These are phyloP conservation scores for Microcyclospora tardicrescens DNA, from an alignment of 2,329 filamentous ascomycete genomes.

Conservation along the genomic window DNA sequence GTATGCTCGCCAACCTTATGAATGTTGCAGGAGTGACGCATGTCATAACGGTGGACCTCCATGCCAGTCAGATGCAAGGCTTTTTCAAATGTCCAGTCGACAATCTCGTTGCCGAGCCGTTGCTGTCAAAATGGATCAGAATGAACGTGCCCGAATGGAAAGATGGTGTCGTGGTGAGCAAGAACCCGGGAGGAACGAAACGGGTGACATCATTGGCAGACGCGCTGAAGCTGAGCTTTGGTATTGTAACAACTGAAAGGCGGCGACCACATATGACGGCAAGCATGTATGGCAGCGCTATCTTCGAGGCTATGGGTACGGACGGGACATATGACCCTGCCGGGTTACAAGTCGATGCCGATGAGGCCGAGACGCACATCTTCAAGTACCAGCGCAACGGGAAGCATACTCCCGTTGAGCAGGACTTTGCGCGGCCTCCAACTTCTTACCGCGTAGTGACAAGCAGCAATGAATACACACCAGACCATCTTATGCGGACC, in stretches of 20 bases:
- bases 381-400: neutral
- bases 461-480: conserved; percentile 6
- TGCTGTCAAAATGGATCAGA: conserved; percentile 91
- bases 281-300: conserved; percentile 66
- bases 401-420: conserved; percentile 10
- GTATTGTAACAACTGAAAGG: conserved; percentile 80
- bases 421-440: conserved; percentile 13
- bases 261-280: conserved; percentile 35
- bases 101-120: conserved; percentile 88
- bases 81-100: conserved; percentile 98
- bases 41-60: conserved; percentile 92
- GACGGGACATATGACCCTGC: conserved; percentile 28
- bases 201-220: conserved; percentile 92
- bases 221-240: conserved; percentile 92
- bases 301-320: conserved; percentile 41
- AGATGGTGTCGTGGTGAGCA: conserved; percentile 90
- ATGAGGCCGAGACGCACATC: conserved; percentile 7
- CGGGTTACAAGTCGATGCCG: conserved; percentile 10
- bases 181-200: conserved; percentile 95
- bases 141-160: conserved; percentile 78
- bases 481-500: neutral
- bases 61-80: conserved; percentile 91
- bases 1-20: conserved; percentile 92
- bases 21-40: conserved; percentile 91
- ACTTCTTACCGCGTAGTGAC: neutral